Evolutionary conservation across 164 flowering plant species (phyloP).

Genomic region (Stephania japonica): DNA sequence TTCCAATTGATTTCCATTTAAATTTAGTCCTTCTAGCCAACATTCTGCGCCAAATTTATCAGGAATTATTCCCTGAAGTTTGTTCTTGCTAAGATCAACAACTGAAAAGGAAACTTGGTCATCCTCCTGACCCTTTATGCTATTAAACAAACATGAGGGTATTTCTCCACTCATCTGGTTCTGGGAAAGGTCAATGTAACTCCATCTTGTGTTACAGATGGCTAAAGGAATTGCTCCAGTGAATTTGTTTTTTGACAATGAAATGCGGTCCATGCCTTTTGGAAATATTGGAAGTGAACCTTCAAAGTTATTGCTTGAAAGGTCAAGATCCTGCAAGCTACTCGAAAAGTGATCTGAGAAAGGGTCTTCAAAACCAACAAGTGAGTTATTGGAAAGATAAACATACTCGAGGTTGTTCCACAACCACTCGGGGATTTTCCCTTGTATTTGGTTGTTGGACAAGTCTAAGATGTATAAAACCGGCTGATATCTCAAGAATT

Average conservation of each 20-base stretch:
- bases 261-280: conserved; percentile 18
- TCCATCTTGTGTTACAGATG: conserved; percentile 31
- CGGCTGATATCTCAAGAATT: not conserved
- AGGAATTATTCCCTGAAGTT: conserved; percentile 34
- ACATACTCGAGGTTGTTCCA: not conserved
- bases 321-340: not conserved
- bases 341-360: not conserved
- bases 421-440: not conserved
- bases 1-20: conserved; percentile 37
- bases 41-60: conserved; percentile 13
- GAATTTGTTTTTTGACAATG: conserved; percentile 26
- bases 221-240: conserved; percentile 27
- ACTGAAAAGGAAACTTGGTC: no score
- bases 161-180: conserved; percentile 39
- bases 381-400: conserved; percentile 16
- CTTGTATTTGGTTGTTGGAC: not conserved
- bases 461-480: not conserved
- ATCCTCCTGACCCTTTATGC: no score
- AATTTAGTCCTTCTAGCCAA: conserved; percentile 5
- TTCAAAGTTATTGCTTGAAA: conserved; percentile 18
- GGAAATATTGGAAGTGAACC: conserved; percentile 33
- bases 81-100: conserved; percentile 42
- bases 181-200: conserved; percentile 49
- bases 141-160: conserved; percentile 33
- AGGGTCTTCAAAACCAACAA: not conserved